Percentiles rank a stretch among this genome's conserved stretches.
Evolutionary conservation across 108 stramenopile genomes (phyloP).

Genomic region (Nitzschia sp.): DNA sequence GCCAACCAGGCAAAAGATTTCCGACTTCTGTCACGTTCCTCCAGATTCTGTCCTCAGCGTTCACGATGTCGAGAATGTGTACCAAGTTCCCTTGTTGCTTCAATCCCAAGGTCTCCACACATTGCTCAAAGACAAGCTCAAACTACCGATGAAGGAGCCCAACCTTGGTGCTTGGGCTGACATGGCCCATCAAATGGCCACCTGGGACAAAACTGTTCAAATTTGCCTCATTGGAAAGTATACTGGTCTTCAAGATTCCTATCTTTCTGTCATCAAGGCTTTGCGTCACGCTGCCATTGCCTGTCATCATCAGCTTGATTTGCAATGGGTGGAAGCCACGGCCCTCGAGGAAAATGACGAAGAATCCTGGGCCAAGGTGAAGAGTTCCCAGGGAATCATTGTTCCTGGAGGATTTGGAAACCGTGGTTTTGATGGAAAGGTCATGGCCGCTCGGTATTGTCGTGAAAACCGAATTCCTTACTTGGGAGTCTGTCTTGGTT

Average conservation of each 20-base stretch:
- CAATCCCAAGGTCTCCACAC: constrained; percentile 87
- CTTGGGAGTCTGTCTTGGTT: constrained; percentile 96
- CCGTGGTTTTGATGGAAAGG: constrained; percentile 88
- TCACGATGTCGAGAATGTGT: constrained; percentile 98
- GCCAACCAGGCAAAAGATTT: constrained; percentile 89
- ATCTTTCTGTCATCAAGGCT: constrained; percentile 94
- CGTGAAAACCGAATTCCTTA: constrained; percentile 82
- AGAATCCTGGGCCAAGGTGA: constrained; percentile 77
- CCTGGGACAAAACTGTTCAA: constrained; percentile 65
- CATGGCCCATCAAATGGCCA: constrained; percentile 86
- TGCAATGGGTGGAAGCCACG: constrained; percentile 95
- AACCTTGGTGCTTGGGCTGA: constrained; percentile 83
- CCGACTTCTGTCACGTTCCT: constrained; percentile 95
- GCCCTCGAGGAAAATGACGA: constrained; percentile 76
- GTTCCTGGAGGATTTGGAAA: constrained; percentile 98
- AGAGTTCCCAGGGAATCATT: constrained; percentile 77
- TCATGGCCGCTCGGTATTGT: constrained; percentile 88
- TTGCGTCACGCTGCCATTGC: constrained; percentile 95
- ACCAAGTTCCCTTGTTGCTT: constrained; percentile 95
- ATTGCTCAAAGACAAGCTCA: constrained; percentile 67
- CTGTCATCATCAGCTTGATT: constrained; percentile 75
- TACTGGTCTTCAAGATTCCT: constrained; percentile 93
- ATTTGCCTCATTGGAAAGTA: constrained; percentile 99
- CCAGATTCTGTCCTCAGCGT: constrained; percentile 85
- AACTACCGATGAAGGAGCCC: constrained; percentile 59